Evolutionary conservation across 805 yeast species (phyloP), one percentile per base, ranked within the genome.

Genomic region (Pichia phayaonensis): DNA sequence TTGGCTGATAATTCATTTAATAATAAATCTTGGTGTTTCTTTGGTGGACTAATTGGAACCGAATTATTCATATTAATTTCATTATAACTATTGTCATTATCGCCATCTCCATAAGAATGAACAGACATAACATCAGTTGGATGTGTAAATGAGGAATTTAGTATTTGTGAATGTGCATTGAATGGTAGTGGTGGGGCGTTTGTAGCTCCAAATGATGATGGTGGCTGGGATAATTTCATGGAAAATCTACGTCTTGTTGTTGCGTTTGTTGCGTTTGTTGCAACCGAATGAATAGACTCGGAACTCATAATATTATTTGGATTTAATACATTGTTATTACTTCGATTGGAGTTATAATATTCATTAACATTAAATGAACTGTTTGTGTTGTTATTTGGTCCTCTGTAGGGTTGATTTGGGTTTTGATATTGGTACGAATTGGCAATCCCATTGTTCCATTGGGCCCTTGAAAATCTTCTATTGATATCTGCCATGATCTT

Each of bases 201-300:
- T 0, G 38, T 4, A 34, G 38, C 8, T 16, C 50, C 54, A 8
- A 18, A 39, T 8, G 46, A 27, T 13, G 44, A 41, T 13, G 50
- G 51, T 4, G 53, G 51, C 39, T 53, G 56, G 47, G 56, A 49
- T 51, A 68, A 59, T 49, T 71, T 74, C 31, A 74, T 65, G 3
- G 78, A 74, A 53, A 74, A 63, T 50, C 79, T 60, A 47, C 79
- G 60, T 48, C 73, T 74, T 70, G 72, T 72, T 8, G 47, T 49
- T 21, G 48, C 44, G 34, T 16, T 27, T 8, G 49, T 21, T 8
- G 50, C 53, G 43, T 42, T 42, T 1, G 49, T 50, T 16, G 52
- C 53, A 36, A 20, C 40, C 2, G 53, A 50, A 22, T 34, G 44
- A 21, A 50, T 27, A 10, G 53, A 50, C 40, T 45, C 53, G 8